Evolutionary conservation across 805 yeast species (phyloP).

Genomic region (Saccharomycopsis lassenensis): DNA sequence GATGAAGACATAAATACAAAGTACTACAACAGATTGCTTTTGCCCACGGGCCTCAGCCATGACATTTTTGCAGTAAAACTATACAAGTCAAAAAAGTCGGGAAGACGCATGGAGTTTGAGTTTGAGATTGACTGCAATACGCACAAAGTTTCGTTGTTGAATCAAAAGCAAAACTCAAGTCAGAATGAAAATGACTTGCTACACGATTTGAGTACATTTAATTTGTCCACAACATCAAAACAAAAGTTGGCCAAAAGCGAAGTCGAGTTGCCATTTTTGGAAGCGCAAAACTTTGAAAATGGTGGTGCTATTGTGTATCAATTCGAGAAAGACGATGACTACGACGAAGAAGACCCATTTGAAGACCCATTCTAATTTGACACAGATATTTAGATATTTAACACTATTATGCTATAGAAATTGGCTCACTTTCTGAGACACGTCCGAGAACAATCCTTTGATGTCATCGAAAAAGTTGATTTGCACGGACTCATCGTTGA

Average conservation of each 20-base stretch:
- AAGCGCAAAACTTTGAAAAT: slow-evolving; percentile 65
- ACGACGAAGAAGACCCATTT: slow-evolving; percentile 95
- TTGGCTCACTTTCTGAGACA: too few species aligned
- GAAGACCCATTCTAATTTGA: slow-evolving; percentile 78
- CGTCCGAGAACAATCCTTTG: too few species aligned
- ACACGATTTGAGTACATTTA: slow-evolving; percentile 77
- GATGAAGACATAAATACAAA: slow-evolving; percentile 40
- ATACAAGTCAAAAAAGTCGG: slow-evolving; percentile 72
- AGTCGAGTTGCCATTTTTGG: slow-evolving; percentile 84
- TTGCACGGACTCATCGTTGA: too few species aligned
- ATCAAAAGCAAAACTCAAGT: slow-evolving; percentile 21
- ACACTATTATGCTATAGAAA: too few species aligned
- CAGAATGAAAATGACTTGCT: slow-evolving; percentile 42
- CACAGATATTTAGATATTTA: too few species aligned
- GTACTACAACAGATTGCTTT: slow-evolving; percentile 27
- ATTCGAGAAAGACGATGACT: slow-evolving; percentile 93
- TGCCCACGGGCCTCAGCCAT: slow-evolving; percentile 45
- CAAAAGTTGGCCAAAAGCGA: slow-evolving; percentile 73
- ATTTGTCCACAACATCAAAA: slow-evolving; percentile 59
- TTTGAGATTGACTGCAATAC: slow-evolving; percentile 39
- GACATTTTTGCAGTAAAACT: slow-evolving; percentile 37
- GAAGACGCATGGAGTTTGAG: slow-evolving; percentile 53
- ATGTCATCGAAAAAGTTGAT: too few species aligned
- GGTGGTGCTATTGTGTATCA: slow-evolving; percentile 96
- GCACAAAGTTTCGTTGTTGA: slow-evolving; percentile 31